Conservation (phyloP, 78 protist species). For the Cavenderia fasciculata region DNA sequence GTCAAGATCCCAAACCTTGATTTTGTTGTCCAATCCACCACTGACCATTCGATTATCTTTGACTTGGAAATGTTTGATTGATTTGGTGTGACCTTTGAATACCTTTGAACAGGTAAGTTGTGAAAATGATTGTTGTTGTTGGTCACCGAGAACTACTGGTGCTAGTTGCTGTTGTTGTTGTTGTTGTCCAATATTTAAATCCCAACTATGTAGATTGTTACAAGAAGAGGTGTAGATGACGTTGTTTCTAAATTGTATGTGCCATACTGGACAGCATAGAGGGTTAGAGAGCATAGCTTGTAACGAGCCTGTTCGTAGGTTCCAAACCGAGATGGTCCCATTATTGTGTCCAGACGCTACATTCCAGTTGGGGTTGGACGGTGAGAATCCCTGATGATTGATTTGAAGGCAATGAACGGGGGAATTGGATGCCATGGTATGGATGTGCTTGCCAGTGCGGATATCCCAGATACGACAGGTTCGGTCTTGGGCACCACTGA, state of each 20-base stretch:
- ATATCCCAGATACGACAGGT: slow-evolving; percentile 58
- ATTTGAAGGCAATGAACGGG: slow-evolving; percentile 62
- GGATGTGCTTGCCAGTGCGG: slow-evolving; percentile 8
- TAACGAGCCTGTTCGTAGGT: slow-evolving; percentile 46
- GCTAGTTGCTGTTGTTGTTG: neutral
- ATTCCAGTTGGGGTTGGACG: slow-evolving; percentile 27
- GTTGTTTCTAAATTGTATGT: slow-evolving; percentile 66
- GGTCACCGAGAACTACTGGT: neutral
- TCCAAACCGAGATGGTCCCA: slow-evolving; percentile 65
- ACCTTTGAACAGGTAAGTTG: slow-evolving; percentile 1
- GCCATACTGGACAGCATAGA: slow-evolving; percentile 70
- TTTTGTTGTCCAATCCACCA: slow-evolving; percentile 69
- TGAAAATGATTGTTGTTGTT: neutral
- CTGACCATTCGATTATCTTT: slow-evolving; percentile 45
- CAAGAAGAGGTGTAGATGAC: slow-evolving; percentile 22
- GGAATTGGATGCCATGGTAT: slow-evolving; percentile 30
- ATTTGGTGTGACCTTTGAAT: slow-evolving; percentile 69
- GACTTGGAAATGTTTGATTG: slow-evolving; percentile 70
- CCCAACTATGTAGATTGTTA: slow-evolving; percentile 18
- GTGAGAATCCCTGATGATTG: slow-evolving; percentile 16
- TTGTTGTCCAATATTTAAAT: neutral
- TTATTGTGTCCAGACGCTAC: slow-evolving; percentile 70
- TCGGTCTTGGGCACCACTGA: slow-evolving; percentile 66
- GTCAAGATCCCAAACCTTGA: slow-evolving; percentile 76
- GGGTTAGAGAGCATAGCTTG: slow-evolving; percentile 54